Conservation (phyloP, 1,139 yeast species). For the Blastobotrys buckinghamii region DNA sequence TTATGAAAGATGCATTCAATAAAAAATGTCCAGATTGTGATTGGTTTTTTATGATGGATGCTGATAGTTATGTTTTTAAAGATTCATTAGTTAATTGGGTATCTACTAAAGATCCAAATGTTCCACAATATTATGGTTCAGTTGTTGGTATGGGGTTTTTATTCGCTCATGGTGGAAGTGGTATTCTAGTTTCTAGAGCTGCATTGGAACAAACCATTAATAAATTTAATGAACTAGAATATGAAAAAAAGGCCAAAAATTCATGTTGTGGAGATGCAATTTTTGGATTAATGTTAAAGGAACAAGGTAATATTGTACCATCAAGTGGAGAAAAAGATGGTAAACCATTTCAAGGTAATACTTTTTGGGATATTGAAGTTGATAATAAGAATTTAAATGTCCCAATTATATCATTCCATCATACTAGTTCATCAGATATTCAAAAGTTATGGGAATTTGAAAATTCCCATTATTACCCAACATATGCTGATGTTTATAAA, state of each 20-base stretch:
- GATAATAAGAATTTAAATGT: slow-evolving; percentile 27
- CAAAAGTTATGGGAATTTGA: slow-evolving; percentile 28
- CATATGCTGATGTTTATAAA: slow-evolving; percentile 28
- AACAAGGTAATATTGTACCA: slow-evolving; percentile 13
- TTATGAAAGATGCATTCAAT: slow-evolving; percentile 33
- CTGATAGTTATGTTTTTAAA: slow-evolving; percentile 31
- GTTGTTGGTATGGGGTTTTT: slow-evolving; percentile 21
- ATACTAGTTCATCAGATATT: slow-evolving; percentile 26
- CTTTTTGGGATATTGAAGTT: slow-evolving; percentile 20
- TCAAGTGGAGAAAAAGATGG: slow-evolving; percentile 16
- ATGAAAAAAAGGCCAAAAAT: slow-evolving; percentile 25
- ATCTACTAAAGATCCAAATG: slow-evolving; percentile 22
- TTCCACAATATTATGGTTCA: slow-evolving; percentile 32
- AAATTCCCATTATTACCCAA: slow-evolving; percentile 20
- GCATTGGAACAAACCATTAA: slow-evolving; percentile 28
- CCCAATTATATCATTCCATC: slow-evolving; percentile 31
- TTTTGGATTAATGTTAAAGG: slow-evolving; percentile 27
- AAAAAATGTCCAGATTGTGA: slow-evolving; percentile 24
- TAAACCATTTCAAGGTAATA: slow-evolving; percentile 15
- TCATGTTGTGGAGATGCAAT: slow-evolving; percentile 36
- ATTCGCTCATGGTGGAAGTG: slow-evolving; percentile 39
- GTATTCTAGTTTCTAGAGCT: slow-evolving; percentile 32
- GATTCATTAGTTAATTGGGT: slow-evolving; percentile 28
- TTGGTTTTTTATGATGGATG: slow-evolving; percentile 38
- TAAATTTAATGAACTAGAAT: slow-evolving; percentile 24